Evolutionary conservation across 257 asterid species (phyloP).

Genomic region (Nicotiana undulata): DNA sequence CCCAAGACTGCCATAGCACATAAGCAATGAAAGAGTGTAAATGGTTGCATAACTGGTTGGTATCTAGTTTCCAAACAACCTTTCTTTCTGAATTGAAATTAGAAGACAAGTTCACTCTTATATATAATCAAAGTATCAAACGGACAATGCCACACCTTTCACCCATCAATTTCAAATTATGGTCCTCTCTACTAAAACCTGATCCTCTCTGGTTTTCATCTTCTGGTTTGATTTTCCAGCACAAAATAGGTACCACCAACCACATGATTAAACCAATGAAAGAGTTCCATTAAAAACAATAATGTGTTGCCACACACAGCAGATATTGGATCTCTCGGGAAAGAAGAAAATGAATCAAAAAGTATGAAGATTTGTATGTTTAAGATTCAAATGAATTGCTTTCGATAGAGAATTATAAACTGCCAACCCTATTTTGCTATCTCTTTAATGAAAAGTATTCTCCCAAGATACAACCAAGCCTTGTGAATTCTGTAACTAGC

Average conservation of each 20-base stretch:
- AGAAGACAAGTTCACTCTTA: background rate
- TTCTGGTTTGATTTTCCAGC: background rate
- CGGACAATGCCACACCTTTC: background rate
- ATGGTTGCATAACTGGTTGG: background rate
- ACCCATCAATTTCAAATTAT: background rate
- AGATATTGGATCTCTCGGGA: no score
- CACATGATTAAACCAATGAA: background rate
- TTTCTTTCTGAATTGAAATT: no score
- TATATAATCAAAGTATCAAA: background rate
- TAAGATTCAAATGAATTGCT: no score
- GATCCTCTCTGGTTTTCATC: no score
- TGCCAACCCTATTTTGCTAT: no score
- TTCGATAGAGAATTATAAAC: no score
- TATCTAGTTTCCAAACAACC: background rate
- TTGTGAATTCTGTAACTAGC: no score
- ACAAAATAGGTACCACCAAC: background rate
- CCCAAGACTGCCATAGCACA: constrained; percentile 69
- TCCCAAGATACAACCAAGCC: no score
- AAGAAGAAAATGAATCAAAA: no score
- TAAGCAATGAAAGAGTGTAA: background rate
- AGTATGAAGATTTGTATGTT: no score
- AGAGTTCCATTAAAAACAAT: background rate
- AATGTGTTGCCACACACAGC: no score
- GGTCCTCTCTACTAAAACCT: background rate
- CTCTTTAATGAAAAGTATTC: no score